Conservation (phyloP, 2,329 filamentous ascomycete genomes). For the Monilinia fructicola region DNA sequence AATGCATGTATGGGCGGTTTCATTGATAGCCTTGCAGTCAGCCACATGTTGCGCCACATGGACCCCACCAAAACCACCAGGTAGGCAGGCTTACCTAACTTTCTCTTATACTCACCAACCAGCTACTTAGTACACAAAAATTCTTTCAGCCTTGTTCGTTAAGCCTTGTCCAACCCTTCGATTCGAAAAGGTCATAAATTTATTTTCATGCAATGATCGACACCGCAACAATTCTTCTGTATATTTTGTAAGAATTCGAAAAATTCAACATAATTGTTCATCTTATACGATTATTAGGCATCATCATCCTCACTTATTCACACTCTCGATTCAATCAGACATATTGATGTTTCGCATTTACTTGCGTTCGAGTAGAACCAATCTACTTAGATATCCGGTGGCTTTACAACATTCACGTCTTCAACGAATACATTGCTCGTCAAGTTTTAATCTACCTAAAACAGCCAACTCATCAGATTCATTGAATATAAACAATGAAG, state of each 20-base stretch:
- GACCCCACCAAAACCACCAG: not conserved
- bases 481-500: not conserved
- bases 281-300: not conserved
- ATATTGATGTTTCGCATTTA: slow-evolving; percentile 34
- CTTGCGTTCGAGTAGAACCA: slow-evolving; percentile 23
- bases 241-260: not conserved
- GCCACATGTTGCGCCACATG: not conserved
- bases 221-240: not conserved
- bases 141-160: not conserved
- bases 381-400: slow-evolving; percentile 16
- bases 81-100: not conserved
- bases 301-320: not conserved
- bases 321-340: not conserved
- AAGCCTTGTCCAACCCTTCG: not conserved
- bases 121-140: not conserved
- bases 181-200: not conserved
- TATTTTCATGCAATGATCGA: not conserved
- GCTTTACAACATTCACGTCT: not conserved
- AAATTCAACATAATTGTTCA: not conserved
- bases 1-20: not conserved
- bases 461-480: not conserved
- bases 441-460: not conserved
- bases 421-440: slow-evolving; percentile 3
- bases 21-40: not conserved
- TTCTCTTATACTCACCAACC: not conserved